Evolutionary conservation across 768 basidiomycete genomes (phyloP).

Genomic region (Termitomyces sp.): DNA sequence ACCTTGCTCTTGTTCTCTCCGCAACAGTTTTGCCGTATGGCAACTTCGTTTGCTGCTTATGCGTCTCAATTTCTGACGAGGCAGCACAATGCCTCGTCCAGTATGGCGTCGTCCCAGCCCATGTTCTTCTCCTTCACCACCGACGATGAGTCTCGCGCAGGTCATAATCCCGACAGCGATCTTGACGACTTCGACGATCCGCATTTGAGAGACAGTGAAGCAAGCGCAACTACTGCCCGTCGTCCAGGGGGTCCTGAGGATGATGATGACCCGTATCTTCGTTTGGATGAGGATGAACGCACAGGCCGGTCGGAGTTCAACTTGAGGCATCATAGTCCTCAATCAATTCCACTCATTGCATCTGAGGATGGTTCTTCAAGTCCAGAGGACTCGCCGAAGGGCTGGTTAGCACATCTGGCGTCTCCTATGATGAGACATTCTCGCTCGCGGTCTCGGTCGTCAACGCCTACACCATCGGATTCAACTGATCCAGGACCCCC

Average conservation of each 20-base stretch:
- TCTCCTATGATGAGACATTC: conserved; percentile 48
- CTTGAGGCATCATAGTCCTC: conserved; percentile 24
- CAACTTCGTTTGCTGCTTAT: conserved; percentile 75
- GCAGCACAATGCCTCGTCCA: conserved; percentile 41
- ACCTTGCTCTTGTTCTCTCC: conserved; percentile 8
- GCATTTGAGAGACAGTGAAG: conserved; percentile 46
- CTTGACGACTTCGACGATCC: conserved; percentile 77
- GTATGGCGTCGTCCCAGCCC: conserved; percentile 64
- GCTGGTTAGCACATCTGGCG: conserved; percentile 77
- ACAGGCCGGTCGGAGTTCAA: conserved; percentile 25
- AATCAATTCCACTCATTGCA: conserved; percentile 32
- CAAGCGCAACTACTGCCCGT: conserved; percentile 27
- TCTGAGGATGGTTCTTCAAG: conserved; percentile 28
- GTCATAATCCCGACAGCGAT: conserved; percentile 41
- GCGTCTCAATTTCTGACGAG: conserved; percentile 77
- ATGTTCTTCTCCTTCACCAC: conserved; percentile 88
- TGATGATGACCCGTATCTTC: conserved; percentile 74
- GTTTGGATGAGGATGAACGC: conserved; percentile 61
- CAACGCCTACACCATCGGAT: conserved; percentile 36
- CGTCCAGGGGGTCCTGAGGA: conserved; percentile 34
- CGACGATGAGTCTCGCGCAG: conserved; percentile 57
- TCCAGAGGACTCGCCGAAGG: conserved; percentile 36
- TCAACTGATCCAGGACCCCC: conserved; percentile 38
- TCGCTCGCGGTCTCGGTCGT: conserved; percentile 29
- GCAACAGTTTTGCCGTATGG: conserved; percentile 29